Percentiles rank a stretch among this genome's conserved stretches.
These are phyloP conservation scores for Candolleomyces aberdarensis DNA, from an alignment of 768 basidiomycete genomes.

Conservation along the genomic window DNA sequence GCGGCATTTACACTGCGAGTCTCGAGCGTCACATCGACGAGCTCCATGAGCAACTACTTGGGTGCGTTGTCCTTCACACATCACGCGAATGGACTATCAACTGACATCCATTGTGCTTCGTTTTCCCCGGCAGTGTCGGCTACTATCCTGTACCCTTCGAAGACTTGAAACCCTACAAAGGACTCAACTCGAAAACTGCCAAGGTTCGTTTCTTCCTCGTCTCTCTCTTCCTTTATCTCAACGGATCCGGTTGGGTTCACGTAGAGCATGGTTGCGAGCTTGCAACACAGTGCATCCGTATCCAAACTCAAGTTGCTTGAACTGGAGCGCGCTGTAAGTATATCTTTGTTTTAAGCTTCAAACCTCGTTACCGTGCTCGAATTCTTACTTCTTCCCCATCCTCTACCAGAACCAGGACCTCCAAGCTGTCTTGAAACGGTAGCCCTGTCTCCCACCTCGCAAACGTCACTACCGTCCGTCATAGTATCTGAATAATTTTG, in stretches of 20 bases:
- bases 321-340: slow-evolving; percentile 62
- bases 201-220: slow-evolving; percentile 42
- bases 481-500: too few species aligned
- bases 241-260: neutral
- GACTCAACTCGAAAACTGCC: slow-evolving; percentile 73
- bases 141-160: slow-evolving; percentile 55
- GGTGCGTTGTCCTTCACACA: slow-evolving; percentile 19
- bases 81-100: neutral
- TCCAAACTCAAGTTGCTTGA: slow-evolving; percentile 64
- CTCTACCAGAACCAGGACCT: neutral
- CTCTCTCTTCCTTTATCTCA: neutral
- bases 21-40: slow-evolving; percentile 71
- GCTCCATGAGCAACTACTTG: slow-evolving; percentile 56
- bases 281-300: slow-evolving; percentile 62
- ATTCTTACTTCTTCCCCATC: neutral
- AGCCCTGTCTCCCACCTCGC: neutral
- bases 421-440: neutral
- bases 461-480: neutral
- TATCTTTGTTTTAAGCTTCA: neutral
- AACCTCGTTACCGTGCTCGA: neutral
- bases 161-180: slow-evolving; percentile 60
- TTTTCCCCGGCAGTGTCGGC: slow-evolving; percentile 30
- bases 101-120: slow-evolving; percentile 2
- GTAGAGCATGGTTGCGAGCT: slow-evolving; percentile 71
- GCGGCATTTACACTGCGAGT: slow-evolving; percentile 68